Percentiles rank a stretch among this genome's conserved stretches.
Evolutionary conservation across 2,329 filamentous ascomycete species (phyloP).

Genomic region (Salinomyces thailandicus): DNA sequence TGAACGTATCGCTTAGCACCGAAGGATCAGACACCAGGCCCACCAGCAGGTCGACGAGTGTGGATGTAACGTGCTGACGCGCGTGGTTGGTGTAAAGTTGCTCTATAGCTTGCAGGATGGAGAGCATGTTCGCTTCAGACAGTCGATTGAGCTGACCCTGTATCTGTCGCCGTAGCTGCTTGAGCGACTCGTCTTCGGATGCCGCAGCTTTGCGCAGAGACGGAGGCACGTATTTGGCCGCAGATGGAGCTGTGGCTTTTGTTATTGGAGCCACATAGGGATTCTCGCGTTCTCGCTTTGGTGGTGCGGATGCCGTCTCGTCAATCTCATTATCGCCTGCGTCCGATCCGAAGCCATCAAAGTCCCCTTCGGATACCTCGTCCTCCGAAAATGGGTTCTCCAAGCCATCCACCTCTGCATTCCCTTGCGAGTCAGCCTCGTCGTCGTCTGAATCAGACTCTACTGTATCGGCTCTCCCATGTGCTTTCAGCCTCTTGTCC

Average conservation of each 20-base stretch:
- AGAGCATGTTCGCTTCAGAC: constrained; percentile 79
- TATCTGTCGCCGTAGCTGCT: constrained; percentile 63
- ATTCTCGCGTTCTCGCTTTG: constrained; percentile 58
- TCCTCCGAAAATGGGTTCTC: constrained; percentile 27
- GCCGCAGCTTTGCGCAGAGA: constrained; percentile 58
- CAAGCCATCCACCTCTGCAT: constrained; percentile 30
- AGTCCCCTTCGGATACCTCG: constrained; percentile 17
- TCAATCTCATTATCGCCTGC: too few species aligned
- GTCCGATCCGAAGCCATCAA: constrained; percentile 22
- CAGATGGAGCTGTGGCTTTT: constrained; percentile 13
- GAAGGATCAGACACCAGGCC: constrained; percentile 71
- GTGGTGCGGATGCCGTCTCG: constrained; percentile 14
- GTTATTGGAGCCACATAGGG: constrained; percentile 69
- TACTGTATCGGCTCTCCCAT: constrained; percentile 12
- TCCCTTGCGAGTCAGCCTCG: constrained; percentile 31
- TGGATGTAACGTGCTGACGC: constrained; percentile 77
- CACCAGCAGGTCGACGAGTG: constrained; percentile 65
- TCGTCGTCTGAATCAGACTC: constrained; percentile 19
- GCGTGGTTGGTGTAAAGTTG: constrained; percentile 73
- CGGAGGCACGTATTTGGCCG: constrained; percentile 74
- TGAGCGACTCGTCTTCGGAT: constrained; percentile 55
- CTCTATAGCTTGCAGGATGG: constrained; percentile 73
- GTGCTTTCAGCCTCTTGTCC: constrained; percentile 47
- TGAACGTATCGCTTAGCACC: constrained; percentile 72
- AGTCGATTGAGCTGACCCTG: constrained; percentile 88